These are phyloP conservation scores for Hirschioporus abietinus DNA, from an alignment of 768 basidiomycete species.

Conservation along the genomic window DNA sequence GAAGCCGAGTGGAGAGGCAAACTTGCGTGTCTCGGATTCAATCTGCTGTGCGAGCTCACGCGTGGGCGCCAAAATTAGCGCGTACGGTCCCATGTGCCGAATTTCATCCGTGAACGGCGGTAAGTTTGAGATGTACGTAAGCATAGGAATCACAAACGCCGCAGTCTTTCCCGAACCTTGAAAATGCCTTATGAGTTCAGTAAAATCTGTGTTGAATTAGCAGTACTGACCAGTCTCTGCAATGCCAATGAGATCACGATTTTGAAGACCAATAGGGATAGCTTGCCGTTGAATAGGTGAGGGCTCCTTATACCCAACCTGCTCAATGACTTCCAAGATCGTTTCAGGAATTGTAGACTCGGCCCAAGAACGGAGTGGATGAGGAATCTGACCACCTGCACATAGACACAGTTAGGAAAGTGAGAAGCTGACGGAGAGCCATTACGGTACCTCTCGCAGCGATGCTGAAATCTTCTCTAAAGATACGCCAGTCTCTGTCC, in stretches of 20 bases:
- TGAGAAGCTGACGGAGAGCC: constrained; percentile 7
- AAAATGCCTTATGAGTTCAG: not conserved
- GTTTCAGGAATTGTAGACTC: constrained; percentile 79
- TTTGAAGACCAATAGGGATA: constrained; percentile 97
- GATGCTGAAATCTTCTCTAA: constrained; percentile 97
- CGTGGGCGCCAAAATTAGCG: constrained; percentile 92
- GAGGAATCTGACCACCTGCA: constrained; percentile 86
- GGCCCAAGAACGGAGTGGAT: constrained; percentile 87
- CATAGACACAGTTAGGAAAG: constrained; percentile 7
- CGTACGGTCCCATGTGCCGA: constrained; percentile 89
- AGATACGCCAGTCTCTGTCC: constrained; percentile 98
- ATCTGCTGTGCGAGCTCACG: constrained; percentile 98
- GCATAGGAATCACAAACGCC: constrained; percentile 97
- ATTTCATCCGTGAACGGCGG: constrained; percentile 89
- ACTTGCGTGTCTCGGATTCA: constrained; percentile 87
- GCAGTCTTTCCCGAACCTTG: constrained; percentile 98
- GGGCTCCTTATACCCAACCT: constrained; percentile 95
- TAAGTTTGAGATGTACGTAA: constrained; percentile 85
- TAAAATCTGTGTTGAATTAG: not conserved
- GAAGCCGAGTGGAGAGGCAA: constrained; percentile 85
- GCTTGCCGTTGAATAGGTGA: constrained; percentile 97
- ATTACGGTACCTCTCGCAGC: constrained; percentile 68
- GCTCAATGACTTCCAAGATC: constrained; percentile 80
- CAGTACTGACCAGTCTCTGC: constrained; percentile 83
- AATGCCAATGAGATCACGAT: constrained; percentile 96